Evolutionary conservation across 352 stramenopile species (phyloP), one percentile per base, ranked within the genome.

Genomic region (Pythium phragmitis): DNA sequence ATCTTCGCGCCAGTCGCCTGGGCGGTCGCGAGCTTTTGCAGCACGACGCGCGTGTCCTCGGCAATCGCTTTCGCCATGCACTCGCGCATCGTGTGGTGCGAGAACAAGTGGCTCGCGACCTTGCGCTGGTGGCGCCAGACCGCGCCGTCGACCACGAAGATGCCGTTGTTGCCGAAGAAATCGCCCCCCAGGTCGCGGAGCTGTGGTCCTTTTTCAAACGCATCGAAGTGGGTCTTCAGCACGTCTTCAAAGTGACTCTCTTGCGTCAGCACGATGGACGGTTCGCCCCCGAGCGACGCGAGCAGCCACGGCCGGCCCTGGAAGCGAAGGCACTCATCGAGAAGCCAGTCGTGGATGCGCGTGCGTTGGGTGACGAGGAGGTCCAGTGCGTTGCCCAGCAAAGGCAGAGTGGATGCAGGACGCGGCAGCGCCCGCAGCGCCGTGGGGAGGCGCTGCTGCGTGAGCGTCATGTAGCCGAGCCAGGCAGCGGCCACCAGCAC

Each of bases 81-180:
- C 28, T 83, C 66, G 50, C 67, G 62, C 60, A 91, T 79, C 73
- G 74, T 84, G 34, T 75, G 71, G 57, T 74, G 76, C 5, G 82
- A 90, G 50, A 96, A 96, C 19, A 98, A 91, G 56, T 96, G 88
- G 51, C 87, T 97, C 53, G 88, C 89, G 21, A 73, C 85, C 69
- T 94, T 96, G 65, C 87, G 84, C 57, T 96, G 88, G 56, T 79
- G 61, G 26, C 72, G 72, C 88, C 88, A 96, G 26, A 72, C 36
- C 9, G 68, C 72, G 23, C 86, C 84, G 67, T 96, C 85, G 12
- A 79, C 53, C 7, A 61, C 72, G 52, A 96, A 90, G 58, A 96
- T 94, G 19, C 87, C 87, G 7, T 61, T 57, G 17, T 83, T 68
- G 28, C 89, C 87, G 46, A 97, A 77, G n/a, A 95, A 70, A 48